Evolutionary conservation across 1,284 basidiomycete genomes (phyloP), one percentile per base, ranked within the genome.

Genomic region (Ganoderma meredithae): DNA sequence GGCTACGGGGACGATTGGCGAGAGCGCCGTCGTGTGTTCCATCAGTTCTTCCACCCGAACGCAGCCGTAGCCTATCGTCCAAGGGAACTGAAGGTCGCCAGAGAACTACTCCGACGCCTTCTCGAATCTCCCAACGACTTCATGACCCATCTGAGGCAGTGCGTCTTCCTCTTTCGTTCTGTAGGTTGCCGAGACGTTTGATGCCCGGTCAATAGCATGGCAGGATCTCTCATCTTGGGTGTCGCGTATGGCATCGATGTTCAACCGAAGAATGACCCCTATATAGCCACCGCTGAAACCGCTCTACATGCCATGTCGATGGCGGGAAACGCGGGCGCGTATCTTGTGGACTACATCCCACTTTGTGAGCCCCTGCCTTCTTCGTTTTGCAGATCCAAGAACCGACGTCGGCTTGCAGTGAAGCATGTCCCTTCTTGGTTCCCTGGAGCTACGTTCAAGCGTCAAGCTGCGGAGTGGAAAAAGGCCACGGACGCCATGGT

Each of bases 381-480:
- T 22, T 66, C 19, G 59, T 58, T 36, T 43, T 61, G 62, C 60
- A 31, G 52, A 43, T 31, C 62, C 62, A 31, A 36, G 58, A 63
- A 33, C 22, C 36, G 58, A 64, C 47, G 39, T 67, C 36, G 47
- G 25, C 36, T 41, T 13, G 7, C 64, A 79, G 77, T 85, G 63
- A 79, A 79, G 67, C 76, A 84, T 63, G 72, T 85, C 22, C 85
- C 85, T 1, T 73, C 71, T 31, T 86, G 83, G 83, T 75, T 85
- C 64, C 85, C 85, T 19, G 85, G 85, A 13, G 80, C 83, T 1
- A 75, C 76, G 0, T 85, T 88, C 83, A 78, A 82, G 31, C 83
- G 83, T 13, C 83, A 87, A 62, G 86, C 82, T 0, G 80, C 79
- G 74, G 81, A 78, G 62, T 81, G 81, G 78, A 76, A 75, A 66